Evolutionary conservation across 2,329 filamentous ascomycete species (phyloP), one percentile per base, ranked within the genome.

Genomic region (Thelonectria olida): DNA sequence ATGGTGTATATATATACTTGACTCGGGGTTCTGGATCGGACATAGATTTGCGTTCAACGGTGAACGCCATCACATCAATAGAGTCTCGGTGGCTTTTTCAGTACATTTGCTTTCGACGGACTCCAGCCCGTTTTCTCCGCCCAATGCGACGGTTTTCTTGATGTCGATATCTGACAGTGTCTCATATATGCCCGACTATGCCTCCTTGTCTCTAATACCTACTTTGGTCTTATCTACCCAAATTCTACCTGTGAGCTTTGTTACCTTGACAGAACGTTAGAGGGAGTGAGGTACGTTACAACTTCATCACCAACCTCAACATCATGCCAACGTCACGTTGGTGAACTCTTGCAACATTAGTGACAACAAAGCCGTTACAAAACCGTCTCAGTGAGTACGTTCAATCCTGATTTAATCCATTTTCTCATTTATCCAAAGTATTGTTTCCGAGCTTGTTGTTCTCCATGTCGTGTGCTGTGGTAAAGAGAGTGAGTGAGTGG

Each of bases 1-100:
- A 39, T 65, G 62, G 64, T 53, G 60, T 67, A 61, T 20, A 13
- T 25, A n/a, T 27, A 51, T 48, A 36, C 22, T 55, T 47, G 66
- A 27, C 54, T 19, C 31, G 17, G 8, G 39, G 28, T 25, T 23
- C 31, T 17, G 9, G 17, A 23, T 45, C 17, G 23, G 27, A 38
- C 25, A 60, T 61, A 61, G 52, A 61, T 54, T 7, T 44, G 38
- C 47, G 39, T 36, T 45, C 49, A 51, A 22, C 15, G 36, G 34
- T 23, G 49, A 55, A 52, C 47, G 34, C 27, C 17, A 27, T 12
- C 39, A 23, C 22, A 28, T 23, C 42, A 38, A 61, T 56, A 61
- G 45, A 61, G 45, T 55, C 28, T 38, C 48, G 39, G 53, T n/a
- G 52, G 41, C 39, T 25, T 31, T 25, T 28, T 13, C 20, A 28